Evolutionary conservation across 257 asterid genomes (phyloP).

Genomic region (Nemophila menziesii): DNA sequence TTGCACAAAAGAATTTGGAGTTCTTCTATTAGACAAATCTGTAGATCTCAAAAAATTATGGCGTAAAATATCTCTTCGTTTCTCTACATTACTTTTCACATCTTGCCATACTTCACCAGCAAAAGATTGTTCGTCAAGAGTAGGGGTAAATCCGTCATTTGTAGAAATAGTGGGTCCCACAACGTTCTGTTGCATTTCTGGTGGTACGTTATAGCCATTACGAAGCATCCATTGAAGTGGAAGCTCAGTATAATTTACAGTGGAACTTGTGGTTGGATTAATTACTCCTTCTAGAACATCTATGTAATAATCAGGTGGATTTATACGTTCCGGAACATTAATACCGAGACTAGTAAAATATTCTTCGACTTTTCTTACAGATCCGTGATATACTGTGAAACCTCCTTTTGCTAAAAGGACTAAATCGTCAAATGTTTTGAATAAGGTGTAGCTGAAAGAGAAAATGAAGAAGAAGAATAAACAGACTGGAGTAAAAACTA

Average conservation of each 20-base stretch:
- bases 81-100: constrained; percentile 39
- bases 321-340: constrained; percentile 71
- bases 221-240: constrained; percentile 86
- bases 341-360: constrained; percentile 59
- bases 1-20: constrained; percentile 54
- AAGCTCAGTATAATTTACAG: constrained; percentile 49
- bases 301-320: constrained; percentile 84
- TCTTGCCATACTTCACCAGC: constrained; percentile 60
- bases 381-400: constrained; percentile 72
- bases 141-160: constrained; percentile 21
- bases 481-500: background rate
- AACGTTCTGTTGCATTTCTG: constrained; percentile 41
- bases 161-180: constrained; percentile 18
- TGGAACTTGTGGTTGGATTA: constrained; percentile 45
- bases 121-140: constrained; percentile 34
- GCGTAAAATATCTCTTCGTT: constrained; percentile 35
- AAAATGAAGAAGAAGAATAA: constrained; percentile 5
- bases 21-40: constrained; percentile 69
- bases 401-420: constrained; percentile 94
- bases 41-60: constrained; percentile 46
- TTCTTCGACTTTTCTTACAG: constrained; percentile 71
- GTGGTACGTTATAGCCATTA: constrained; percentile 69
- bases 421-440: constrained; percentile 84
- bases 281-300: constrained; percentile 87
- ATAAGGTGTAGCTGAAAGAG: constrained; percentile 68